Base-by-base conservation (phyloP, 148 eudicot species). In the Salicornia ramosissima region DNA sequence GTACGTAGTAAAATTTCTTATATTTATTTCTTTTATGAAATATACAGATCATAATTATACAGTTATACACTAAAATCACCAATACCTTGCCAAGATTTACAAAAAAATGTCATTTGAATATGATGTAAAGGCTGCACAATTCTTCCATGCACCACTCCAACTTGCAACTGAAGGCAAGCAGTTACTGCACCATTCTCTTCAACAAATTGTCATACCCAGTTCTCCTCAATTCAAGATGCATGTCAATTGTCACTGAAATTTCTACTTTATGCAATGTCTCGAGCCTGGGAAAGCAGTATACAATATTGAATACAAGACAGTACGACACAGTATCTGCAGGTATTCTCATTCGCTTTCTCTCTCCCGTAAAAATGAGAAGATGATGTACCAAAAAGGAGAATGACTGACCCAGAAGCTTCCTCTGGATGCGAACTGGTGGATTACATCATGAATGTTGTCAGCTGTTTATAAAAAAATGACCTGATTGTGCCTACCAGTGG, bases 401-500 rank as follows among this genome's bases (percentile, higher is more conserved):
- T n/a, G n/a, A n/a, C n/a, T n/a, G n/a, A n/a, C 36, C 10, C 9
- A 19, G 26, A 39, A 34, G 49, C 31, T 24, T 21, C 21, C n/a
- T 24, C 11, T n/a, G 45, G 26, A 31, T 4, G 25, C 5, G 24
- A 62, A 21, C 65, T 31, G 13, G 26, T 62, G 29, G 46, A 7
- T 22, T 42, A 24, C 67, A 63, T n/a, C 57, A 73, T 22, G 13
- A 63, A 40, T 15, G 8, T 45, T 26, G 34, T 76, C 70, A 24
- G 21, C 65, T 45, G 13, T 24, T 51, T 9, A 9, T 33, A 14
- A 29, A 10, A 31, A 42, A n/a, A 45, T 25, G 40, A 40, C 50
- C 56, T 15, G 22, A 18, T 58, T 36, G 15, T 67, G 28, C 39
- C 86, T 87, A 94, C 98, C 99, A 94, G 71, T 91, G 97, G 28